phyloP scores from a whole-genome alignment of 2,329 filamentous ascomycete species.

The Neonectria punicea region DNA sequence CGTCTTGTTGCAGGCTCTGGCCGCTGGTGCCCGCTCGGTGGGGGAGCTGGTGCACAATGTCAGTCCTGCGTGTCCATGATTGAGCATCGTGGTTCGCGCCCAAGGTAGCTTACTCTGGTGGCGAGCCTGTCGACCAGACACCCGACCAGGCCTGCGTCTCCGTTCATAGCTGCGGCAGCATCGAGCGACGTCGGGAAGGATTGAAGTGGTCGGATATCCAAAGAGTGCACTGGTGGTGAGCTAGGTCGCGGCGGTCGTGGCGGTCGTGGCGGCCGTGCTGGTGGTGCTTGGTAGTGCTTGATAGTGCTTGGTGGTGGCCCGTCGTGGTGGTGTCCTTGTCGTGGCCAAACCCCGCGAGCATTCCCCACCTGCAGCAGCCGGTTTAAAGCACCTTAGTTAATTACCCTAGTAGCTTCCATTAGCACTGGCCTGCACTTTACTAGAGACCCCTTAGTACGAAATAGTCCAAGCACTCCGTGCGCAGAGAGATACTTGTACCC shows the following conservation, averaged over 20 bases:
- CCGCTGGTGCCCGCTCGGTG: slow-evolving; percentile 69
- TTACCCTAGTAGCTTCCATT: background rate
- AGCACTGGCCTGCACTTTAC: background rate
- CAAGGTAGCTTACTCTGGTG: slow-evolving; percentile 62
- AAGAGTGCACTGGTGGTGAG: slow-evolving; percentile 15
- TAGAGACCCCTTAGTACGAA: no score
- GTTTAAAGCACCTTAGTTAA: background rate
- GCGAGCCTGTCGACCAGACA: slow-evolving; percentile 71
- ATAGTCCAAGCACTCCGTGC: slow-evolving; percentile 1
- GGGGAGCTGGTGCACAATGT: slow-evolving; percentile 65
- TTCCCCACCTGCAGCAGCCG: slow-evolving; percentile 15
- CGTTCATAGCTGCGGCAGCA: slow-evolving; percentile 59
- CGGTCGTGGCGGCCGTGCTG: slow-evolving; percentile 1
- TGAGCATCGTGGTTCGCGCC: background rate
- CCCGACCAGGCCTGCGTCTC: slow-evolving; percentile 68
- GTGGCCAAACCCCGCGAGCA: slow-evolving; percentile 23
- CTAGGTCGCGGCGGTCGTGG: slow-evolving; percentile 9
- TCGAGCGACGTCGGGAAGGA: slow-evolving; percentile 30
- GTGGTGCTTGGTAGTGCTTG: slow-evolving; percentile 22
- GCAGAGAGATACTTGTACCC: slow-evolving; percentile 1
- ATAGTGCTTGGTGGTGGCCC: background rate
- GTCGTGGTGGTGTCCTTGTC: background rate
- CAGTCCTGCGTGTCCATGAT: slow-evolving; percentile 22
- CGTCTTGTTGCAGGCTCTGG: slow-evolving; percentile 68
- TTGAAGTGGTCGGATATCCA: slow-evolving; percentile 24